These are phyloP conservation scores for Scheffersomyces amazonensis DNA, from an alignment of 805 yeast genomes.

Conservation along the genomic window DNA sequence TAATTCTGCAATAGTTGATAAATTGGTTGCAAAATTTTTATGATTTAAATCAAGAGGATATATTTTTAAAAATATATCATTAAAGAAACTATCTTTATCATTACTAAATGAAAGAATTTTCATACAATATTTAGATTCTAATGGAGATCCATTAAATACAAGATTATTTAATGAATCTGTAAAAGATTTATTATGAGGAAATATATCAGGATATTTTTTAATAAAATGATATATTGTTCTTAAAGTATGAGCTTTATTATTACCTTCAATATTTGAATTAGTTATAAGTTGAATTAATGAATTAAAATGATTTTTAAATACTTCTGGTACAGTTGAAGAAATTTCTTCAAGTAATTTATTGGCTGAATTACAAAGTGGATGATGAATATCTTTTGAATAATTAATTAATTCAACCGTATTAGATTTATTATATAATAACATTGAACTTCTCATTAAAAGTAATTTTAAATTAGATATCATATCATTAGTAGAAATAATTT, in stretches of 20 bases:
- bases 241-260: conserved; percentile 38
- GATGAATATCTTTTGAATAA: conserved; percentile 33
- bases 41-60: conserved; percentile 49
- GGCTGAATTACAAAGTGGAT: conserved; percentile 33
- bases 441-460: conserved; percentile 59
- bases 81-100: conserved; percentile 37
- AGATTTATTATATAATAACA: conserved; percentile 61
- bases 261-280: conserved; percentile 12
- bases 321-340: conserved; percentile 58
- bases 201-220: conserved; percentile 45
- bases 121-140: conserved; percentile 63
- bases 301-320: conserved; percentile 57
- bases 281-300: conserved; percentile 42
- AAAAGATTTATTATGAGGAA: conserved; percentile 45
- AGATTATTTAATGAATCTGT: conserved; percentile 43
- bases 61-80: conserved; percentile 36
- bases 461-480: conserved; percentile 54
- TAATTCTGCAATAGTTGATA: conserved; percentile 60
- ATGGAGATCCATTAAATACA: conserved; percentile 51
- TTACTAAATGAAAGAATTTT: conserved; percentile 52
- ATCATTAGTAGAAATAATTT: conserved; percentile 41
- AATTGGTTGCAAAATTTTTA: conserved; percentile 47
- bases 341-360: conserved; percentile 58
- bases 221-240: conserved; percentile 61
- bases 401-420: conserved; percentile 56